A percentile compares a stretch with the other conserved stretches of the same genome.
phyloP scores from a whole-genome alignment of 176 grass and related monocot species.

The Echinochloa phyllopogon region DNA sequence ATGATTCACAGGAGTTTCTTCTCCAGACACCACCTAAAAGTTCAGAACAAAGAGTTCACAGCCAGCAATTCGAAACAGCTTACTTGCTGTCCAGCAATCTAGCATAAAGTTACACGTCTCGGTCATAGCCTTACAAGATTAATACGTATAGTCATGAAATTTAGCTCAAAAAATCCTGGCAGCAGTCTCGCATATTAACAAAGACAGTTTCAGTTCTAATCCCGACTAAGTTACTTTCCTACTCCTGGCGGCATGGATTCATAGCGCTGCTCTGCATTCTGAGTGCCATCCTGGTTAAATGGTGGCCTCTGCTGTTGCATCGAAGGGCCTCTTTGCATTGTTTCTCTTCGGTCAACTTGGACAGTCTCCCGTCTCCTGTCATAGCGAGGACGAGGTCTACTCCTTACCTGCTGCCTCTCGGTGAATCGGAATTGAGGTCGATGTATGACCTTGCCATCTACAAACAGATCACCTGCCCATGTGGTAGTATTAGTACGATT shows the following conservation, averaged over 20 bases:
- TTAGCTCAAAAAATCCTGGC: not conserved
- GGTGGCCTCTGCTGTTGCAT: slow-evolving; percentile 41
- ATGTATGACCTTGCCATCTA: slow-evolving; percentile 87
- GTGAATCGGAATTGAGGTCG: slow-evolving; percentile 70
- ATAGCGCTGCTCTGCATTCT: slow-evolving; percentile 40
- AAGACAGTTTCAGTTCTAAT: not conserved
- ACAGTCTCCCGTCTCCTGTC: slow-evolving; percentile 69
- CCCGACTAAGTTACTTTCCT: slow-evolving; percentile 39
- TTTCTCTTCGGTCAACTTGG: slow-evolving; percentile 69
- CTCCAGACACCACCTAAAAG: not conserved
- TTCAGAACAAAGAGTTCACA: not conserved
- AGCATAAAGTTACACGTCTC: not conserved
- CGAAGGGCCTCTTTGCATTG: slow-evolving; percentile 58
- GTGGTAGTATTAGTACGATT: slow-evolving; percentile 4
- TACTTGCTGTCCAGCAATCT: not conserved
- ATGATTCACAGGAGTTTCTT: not conserved
- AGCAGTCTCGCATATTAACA: not conserved
- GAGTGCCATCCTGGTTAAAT: slow-evolving; percentile 34
- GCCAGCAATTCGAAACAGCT: not conserved
- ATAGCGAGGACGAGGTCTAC: slow-evolving; percentile 65
- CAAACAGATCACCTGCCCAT: slow-evolving; percentile 78
- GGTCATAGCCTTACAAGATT: not conserved
- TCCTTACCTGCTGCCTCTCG: slow-evolving; percentile 83
- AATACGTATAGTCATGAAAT: not conserved
- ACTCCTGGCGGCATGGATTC: slow-evolving; percentile 36